These are phyloP conservation scores for Diaporthe velutina DNA, from an alignment of 2,329 filamentous ascomycete genomes.

Conservation along the genomic window DNA sequence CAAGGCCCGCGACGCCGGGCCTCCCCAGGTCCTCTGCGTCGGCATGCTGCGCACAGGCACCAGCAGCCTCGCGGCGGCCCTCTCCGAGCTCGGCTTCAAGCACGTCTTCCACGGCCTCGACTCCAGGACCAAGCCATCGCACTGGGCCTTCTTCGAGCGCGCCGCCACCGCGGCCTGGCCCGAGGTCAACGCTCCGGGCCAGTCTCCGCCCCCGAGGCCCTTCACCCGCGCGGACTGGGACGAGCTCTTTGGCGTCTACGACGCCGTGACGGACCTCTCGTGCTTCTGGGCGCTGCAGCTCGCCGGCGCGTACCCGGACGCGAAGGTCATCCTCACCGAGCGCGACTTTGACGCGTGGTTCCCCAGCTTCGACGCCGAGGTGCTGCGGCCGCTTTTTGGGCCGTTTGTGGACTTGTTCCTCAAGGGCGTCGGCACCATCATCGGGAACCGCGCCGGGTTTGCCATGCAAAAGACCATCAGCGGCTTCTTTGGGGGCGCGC, in stretches of 20 bases:
- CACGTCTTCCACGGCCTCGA: slow-evolving; percentile 39
- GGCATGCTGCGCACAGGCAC: slow-evolving; percentile 38
- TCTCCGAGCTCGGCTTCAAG: slow-evolving; percentile 36
- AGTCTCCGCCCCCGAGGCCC: neutral
- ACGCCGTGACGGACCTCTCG: slow-evolving; percentile 41
- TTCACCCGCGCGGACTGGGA: slow-evolving; percentile 40
- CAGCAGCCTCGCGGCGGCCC: slow-evolving; percentile 35
- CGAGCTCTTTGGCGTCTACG: slow-evolving; percentile 38
- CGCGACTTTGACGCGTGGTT: slow-evolving; percentile 41
- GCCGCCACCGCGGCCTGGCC: slow-evolving; percentile 40
- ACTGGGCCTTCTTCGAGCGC: slow-evolving; percentile 36
- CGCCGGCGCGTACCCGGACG: slow-evolving; percentile 40
- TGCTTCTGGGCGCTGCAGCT: slow-evolving; percentile 38
- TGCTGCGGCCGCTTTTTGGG: slow-evolving; percentile 41
- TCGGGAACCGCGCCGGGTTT: neutral
- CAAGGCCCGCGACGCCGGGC: neutral
- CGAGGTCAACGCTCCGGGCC: slow-evolving; percentile 13
- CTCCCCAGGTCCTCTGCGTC: neutral
- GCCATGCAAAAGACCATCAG: slow-evolving; percentile 4
- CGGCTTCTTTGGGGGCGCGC: neutral
- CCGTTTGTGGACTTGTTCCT: neutral
- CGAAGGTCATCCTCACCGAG: slow-evolving; percentile 41
- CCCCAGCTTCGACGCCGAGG: slow-evolving; percentile 34
- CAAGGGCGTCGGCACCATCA: neutral
- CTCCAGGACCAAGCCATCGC: slow-evolving; percentile 13